These are phyloP conservation scores for Penicillium sp. DNA, from an alignment of 2,329 filamentous ascomycete species.

Conservation along the genomic window DNA sequence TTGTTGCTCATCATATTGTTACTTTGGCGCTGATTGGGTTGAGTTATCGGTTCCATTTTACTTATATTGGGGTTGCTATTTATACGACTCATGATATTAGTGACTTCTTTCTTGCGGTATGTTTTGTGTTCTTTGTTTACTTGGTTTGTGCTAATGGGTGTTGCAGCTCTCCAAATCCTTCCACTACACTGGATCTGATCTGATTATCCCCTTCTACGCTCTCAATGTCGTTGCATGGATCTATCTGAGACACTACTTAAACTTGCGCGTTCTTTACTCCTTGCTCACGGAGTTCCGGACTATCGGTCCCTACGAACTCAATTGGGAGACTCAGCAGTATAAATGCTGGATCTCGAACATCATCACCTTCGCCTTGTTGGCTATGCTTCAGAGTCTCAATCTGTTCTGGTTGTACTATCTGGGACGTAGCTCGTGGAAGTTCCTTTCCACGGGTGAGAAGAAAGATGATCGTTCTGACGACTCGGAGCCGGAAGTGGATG, in stretches of 20 bases:
- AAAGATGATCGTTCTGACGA: constrained; percentile 49
- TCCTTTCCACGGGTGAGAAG: constrained; percentile 31
- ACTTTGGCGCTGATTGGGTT: constrained; percentile 76
- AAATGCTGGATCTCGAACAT: constrained; percentile 44
- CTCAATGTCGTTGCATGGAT: constrained; percentile 79
- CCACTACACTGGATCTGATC: constrained; percentile 77
- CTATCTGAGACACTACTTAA: constrained; percentile 76
- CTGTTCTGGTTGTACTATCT: constrained; percentile 44
- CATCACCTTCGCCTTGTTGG: constrained; percentile 41
- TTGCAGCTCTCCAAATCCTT: constrained; percentile 77
- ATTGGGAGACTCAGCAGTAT: constrained; percentile 46
- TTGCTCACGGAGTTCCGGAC: constrained; percentile 42
- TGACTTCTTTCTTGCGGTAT: constrained; percentile 87
- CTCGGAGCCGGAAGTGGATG: constrained; percentile 46
- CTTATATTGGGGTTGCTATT: constrained; percentile 84
- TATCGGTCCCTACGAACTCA: constrained; percentile 41
- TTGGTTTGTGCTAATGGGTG: background rate
- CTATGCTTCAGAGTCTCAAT: constrained; percentile 40
- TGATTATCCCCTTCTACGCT: constrained; percentile 77
- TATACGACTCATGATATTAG: constrained; percentile 91
- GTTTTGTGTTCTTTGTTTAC: background rate
- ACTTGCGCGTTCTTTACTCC: constrained; percentile 42
- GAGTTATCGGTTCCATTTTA: constrained; percentile 93
- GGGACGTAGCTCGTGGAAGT: constrained; percentile 36
- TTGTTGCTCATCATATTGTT: constrained; percentile 85